Percentiles rank a stretch among this genome's conserved stretches.
Evolutionary conservation across 2,329 filamentous ascomycete genomes (phyloP).

Genomic region (Chalara sp.): DNA sequence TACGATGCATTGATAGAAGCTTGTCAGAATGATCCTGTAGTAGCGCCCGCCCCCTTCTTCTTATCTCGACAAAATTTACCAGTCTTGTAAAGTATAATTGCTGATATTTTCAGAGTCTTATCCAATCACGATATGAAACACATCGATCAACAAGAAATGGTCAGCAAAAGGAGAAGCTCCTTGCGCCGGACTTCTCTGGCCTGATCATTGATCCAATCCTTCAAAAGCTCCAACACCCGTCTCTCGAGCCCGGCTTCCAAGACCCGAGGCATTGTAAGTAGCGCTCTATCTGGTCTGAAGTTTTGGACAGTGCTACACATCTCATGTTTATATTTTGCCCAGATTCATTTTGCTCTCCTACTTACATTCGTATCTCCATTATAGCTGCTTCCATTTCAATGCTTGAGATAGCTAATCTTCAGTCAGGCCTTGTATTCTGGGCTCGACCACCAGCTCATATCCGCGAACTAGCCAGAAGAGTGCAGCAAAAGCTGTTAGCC

Average conservation of each 20-base stretch:
- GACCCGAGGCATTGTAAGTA: slow-evolving; percentile 66
- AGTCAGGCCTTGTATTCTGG: slow-evolving; percentile 65
- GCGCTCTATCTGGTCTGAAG: too few species aligned
- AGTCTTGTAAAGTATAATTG: not conserved
- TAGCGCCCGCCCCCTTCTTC: not conserved
- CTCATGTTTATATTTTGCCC: too few species aligned
- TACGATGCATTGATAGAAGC: slow-evolving; percentile 28
- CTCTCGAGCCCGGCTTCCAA: slow-evolving; percentile 58
- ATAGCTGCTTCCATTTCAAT: too few species aligned
- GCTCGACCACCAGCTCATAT: slow-evolving; percentile 72
- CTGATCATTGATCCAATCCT: slow-evolving; percentile 73
- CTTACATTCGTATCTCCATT: too few species aligned
- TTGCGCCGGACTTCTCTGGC: slow-evolving; percentile 59
- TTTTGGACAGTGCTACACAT: too few species aligned
- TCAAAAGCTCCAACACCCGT: slow-evolving; percentile 56
- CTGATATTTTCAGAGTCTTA: slow-evolving; percentile 13
- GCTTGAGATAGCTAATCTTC: too few species aligned
- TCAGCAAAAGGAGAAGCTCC: slow-evolving; percentile 68
- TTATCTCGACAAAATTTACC: too few species aligned
- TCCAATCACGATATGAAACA: slow-evolving; percentile 47
- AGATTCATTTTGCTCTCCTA: too few species aligned
- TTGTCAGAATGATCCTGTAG: slow-evolving; percentile 26
- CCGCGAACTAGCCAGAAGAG: slow-evolving; percentile 54
- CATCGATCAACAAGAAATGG: slow-evolving; percentile 72
- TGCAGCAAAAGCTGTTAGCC: slow-evolving; percentile 61